These are phyloP conservation scores for Beauveria sp. DNA, from an alignment of 2,329 filamentous ascomycete species.

Conservation along the genomic window DNA sequence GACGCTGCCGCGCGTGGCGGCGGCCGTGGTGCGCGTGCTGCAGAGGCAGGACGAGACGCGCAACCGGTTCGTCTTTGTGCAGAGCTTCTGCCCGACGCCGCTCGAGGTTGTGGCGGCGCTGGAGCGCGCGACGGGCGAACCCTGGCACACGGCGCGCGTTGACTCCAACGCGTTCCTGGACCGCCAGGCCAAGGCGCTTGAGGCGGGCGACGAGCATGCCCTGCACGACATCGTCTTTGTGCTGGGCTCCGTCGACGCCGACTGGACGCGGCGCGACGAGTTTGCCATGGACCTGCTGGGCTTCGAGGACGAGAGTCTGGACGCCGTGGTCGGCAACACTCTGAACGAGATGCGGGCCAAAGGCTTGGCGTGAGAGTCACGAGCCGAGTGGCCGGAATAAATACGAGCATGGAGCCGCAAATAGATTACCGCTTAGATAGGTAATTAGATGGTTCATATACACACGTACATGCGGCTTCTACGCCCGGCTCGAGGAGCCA, in stretches of 20 bases:
- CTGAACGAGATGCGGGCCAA: constrained; percentile 19
- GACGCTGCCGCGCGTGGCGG: constrained; percentile 40
- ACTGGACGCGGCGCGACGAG: constrained; percentile 37
- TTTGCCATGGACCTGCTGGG: constrained; percentile 42
- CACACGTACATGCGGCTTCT: neutral
- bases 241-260: constrained; percentile 38
- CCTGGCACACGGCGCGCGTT: constrained; percentile 26
- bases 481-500: neutral
- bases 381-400: neutral
- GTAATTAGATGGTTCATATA: neutral
- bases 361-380: neutral
- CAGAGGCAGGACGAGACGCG: constrained; percentile 40
- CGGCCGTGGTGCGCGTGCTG: constrained; percentile 43
- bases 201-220: constrained; percentile 29
- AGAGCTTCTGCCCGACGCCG: constrained; percentile 41
- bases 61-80: constrained; percentile 42
- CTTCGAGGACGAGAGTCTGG: constrained; percentile 38
- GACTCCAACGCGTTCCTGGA: constrained; percentile 34
- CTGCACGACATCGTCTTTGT: constrained; percentile 43
- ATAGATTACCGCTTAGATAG: neutral
- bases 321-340: constrained; percentile 30
- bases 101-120: constrained; percentile 37
- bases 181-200: constrained; percentile 28
- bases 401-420: neutral
- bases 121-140: constrained; percentile 41